phyloP scores from a whole-genome alignment of 306 rosid genomes.

The Quercus wislizeni region DNA sequence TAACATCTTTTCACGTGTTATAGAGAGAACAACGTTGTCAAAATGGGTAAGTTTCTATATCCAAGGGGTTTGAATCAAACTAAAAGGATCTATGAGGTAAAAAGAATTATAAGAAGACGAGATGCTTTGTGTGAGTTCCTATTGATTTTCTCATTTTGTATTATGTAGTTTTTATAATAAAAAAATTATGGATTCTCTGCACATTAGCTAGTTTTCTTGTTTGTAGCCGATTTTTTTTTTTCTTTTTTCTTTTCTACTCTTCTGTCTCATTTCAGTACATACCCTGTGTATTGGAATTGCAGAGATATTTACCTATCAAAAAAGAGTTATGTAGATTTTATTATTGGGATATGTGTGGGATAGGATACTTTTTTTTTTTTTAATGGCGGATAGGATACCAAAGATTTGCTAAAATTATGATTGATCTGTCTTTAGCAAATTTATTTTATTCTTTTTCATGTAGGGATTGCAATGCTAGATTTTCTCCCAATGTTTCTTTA shows the following conservation, averaged over 20 bases:
- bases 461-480: background rate
- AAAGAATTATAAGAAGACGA: background rate
- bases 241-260: too few species aligned
- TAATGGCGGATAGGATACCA: background rate
- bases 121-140: background rate
- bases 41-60: constrained; percentile 29
- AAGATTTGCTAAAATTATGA: background rate
- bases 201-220: too few species aligned
- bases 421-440: background rate
- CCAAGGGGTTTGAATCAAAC: background rate
- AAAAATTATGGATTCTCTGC: too few species aligned
- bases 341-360: background rate
- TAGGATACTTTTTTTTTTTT: too few species aligned
- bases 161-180: too few species aligned
- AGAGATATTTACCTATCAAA: too few species aligned
- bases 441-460: background rate
- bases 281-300: too few species aligned
- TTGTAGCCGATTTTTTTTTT: too few species aligned
- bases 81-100: background rate
- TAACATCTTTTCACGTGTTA: background rate
- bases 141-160: background rate
- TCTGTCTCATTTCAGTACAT: too few species aligned
- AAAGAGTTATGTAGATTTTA: background rate
- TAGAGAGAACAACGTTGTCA: constrained; percentile 35
- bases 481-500: background rate